These are phyloP conservation scores for Colletotrichum ledebouriae DNA, from an alignment of 2,329 filamentous ascomycete genomes.

Conservation along the genomic window DNA sequence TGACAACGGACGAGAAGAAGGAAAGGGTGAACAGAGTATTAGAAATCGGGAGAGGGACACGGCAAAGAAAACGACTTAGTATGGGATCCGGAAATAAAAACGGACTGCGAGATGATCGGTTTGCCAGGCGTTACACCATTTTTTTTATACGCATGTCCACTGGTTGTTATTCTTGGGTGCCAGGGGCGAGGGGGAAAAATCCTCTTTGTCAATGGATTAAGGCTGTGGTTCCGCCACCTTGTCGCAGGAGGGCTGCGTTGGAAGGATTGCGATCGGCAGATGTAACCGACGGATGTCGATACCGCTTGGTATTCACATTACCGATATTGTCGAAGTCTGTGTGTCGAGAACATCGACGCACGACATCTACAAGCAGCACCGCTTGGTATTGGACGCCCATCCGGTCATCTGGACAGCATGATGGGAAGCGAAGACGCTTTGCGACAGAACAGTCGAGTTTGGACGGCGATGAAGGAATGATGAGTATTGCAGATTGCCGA, in stretches of 20 bases:
- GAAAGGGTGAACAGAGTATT: slow-evolving; percentile 10
- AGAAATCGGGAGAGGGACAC: slow-evolving; percentile 10
- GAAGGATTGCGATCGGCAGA: slow-evolving; percentile 16
- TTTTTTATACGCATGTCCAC: slow-evolving; percentile 12
- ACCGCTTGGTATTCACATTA: background rate
- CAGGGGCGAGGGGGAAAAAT: background rate
- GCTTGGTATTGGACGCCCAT: background rate
- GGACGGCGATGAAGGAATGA: slow-evolving; percentile 4
- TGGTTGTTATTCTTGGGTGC: slow-evolving; percentile 21
- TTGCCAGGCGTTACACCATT: slow-evolving; percentile 29
- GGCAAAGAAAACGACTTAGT: background rate
- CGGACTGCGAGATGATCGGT: slow-evolving; percentile 3
- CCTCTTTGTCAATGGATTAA: slow-evolving; percentile 16
- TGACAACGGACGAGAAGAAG: slow-evolving; percentile 7
- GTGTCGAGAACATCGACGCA: too few relatives aligned
- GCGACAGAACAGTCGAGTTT: background rate
- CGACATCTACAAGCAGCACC: background rate
- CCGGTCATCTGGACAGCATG: background rate
- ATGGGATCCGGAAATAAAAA: slow-evolving; percentile 16
- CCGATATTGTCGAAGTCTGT: background rate
- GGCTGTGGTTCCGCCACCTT: slow-evolving; percentile 10
- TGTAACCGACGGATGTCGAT: background rate
- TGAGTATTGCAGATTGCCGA: slow-evolving; percentile 29
- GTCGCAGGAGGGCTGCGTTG: background rate
- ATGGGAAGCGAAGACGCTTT: too few relatives aligned